phyloP scores from a whole-genome alignment of 441 rosid species.

The Populus tomentosa region DNA sequence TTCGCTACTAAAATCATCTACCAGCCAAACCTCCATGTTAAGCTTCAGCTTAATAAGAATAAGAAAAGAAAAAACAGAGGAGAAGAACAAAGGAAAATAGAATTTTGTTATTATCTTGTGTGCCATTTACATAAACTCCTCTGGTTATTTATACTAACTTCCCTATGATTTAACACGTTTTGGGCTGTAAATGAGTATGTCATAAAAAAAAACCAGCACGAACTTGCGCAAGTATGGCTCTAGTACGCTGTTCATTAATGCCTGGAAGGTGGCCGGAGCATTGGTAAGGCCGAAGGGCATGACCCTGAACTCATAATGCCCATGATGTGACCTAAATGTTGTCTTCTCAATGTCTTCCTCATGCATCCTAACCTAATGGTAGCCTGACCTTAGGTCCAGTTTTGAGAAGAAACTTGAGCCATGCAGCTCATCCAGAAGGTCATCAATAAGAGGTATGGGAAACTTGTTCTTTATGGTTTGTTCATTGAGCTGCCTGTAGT shows the following conservation, averaged over 20 bases:
- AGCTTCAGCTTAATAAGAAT: too few relatives aligned
- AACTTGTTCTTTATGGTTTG: not conserved
- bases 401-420: not conserved
- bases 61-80: too few relatives aligned
- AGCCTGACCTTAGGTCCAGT: not conserved
- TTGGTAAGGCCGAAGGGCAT: too few relatives aligned
- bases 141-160: too few relatives aligned
- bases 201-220: not conserved
- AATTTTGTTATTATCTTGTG: too few relatives aligned
- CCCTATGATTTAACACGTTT: not conserved
- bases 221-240: too few relatives aligned
- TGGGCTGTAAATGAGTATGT: not conserved
- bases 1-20: conserved; percentile 11
- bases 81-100: too few relatives aligned
- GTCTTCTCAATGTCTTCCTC: not conserved
- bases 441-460: not conserved
- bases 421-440: not conserved
- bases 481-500: not conserved
- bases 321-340: too few relatives aligned
- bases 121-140: too few relatives aligned
- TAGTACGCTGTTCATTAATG: too few relatives aligned
- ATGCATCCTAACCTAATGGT: not conserved
- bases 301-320: too few relatives aligned
- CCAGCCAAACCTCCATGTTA: conserved; percentile 8
- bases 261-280: too few relatives aligned